Conservation (phyloP, 805 yeast species). For the Metschnikowia henanensis region DNA sequence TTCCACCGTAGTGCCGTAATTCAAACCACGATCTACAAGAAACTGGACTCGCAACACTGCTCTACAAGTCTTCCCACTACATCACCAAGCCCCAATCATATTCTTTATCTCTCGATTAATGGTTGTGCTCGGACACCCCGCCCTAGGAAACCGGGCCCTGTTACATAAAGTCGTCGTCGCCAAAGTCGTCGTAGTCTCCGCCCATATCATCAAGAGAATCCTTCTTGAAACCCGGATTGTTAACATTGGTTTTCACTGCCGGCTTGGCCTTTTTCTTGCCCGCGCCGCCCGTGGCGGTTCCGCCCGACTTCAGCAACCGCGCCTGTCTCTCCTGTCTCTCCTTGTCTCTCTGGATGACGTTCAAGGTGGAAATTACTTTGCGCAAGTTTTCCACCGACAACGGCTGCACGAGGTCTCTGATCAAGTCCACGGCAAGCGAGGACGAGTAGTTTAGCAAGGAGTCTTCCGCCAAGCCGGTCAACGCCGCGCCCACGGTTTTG, state of each 20-base stretch:
- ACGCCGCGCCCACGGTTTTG: constrained; percentile 63
- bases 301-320: constrained; percentile 77
- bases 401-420: constrained; percentile 83
- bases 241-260: constrained; percentile 58
- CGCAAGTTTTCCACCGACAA: constrained; percentile 78
- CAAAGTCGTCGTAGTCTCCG: constrained; percentile 56
- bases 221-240: constrained; percentile 55
- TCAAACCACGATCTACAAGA: no score
- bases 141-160: not conserved
- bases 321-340: constrained; percentile 88
- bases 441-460: constrained; percentile 71
- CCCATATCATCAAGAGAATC: constrained; percentile 57
- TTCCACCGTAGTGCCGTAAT: no score
- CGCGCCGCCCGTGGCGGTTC: constrained; percentile 88
- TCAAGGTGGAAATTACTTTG: constrained; percentile 83
- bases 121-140: no score
- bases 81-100: no score
- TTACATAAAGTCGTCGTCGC: constrained; percentile 83
- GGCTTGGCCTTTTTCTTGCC: constrained; percentile 94
- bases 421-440: constrained; percentile 76
- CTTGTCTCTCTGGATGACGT: constrained; percentile 79
- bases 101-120: no score
- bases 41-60: no score
- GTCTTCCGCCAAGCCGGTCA: constrained; percentile 59
- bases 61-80: no score